Evolutionary conservation across 2,329 filamentous ascomycete species (phyloP), one percentile per base, ranked within the genome.

Genomic region (Albifimbria verrucaria): DNA sequence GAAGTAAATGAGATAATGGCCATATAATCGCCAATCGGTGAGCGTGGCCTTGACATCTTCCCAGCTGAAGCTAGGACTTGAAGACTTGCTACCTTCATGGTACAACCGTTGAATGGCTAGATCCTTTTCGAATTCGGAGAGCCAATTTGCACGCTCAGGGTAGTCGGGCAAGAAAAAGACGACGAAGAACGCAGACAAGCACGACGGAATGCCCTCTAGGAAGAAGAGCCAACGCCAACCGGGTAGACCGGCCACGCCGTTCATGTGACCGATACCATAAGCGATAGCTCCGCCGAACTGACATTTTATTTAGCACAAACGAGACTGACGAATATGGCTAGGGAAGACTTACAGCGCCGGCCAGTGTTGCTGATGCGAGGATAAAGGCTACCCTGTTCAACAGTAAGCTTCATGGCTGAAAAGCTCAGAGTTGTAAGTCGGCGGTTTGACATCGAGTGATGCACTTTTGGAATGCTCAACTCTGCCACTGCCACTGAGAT

Each of bases 231-330:
- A 92, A 23, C 87, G 77, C 89, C 88, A 92, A 10, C 83, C 88
- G 3, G 78, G 74, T 21, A 86, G 74, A 2, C 86, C 86, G 1
- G 72, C 68, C 1, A 80, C 68, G 7, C 81, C 78, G 59, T 90
- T 84, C 82, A 92, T 88, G 62, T 87, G 84, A 0, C 86, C 85
- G 55, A 91, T 86, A 1, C 77, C 87, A 55, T 86, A 90, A 1
- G 88, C 88, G 9, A 92, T 80, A 2, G 89, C 77, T 2, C 89
- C 88, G 9, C 88, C 87, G 58, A 85, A 90, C 66, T 69, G 49
- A 45, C 44, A 23, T 39, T 47, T 7, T 36, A 46, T 50, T 6
- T 26, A 22, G 24, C 21, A 22, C 18, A 17, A 24, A 47, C 44
- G 22, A 25, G 9, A 9, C 5, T 10, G 9, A 18, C 2, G 4